A percentile compares a stretch with the other conserved stretches of the same genome.
These are phyloP conservation scores for Diaporthe nobilis DNA, from an alignment of 2,329 filamentous ascomycete genomes.

Conservation along the genomic window DNA sequence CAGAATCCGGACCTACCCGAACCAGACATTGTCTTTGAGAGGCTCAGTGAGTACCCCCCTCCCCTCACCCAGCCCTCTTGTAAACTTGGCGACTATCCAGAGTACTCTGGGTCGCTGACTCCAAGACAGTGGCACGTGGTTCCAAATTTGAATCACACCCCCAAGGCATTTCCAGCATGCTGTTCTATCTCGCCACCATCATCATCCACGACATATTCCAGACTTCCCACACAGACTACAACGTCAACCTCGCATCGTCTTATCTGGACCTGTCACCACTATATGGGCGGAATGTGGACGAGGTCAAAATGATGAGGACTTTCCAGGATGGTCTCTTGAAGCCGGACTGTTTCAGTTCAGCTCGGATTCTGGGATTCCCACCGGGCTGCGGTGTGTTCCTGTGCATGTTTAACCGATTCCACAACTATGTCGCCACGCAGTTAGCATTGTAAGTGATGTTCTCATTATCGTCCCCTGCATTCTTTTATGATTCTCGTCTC, in stretches of 20 bases:
- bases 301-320: constrained; percentile 49
- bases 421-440: constrained; percentile 71
- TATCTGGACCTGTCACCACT: constrained; percentile 82
- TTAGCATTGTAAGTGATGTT: constrained; percentile 3
- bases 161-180: constrained; percentile 76
- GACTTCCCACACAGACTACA: constrained; percentile 73
- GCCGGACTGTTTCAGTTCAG: constrained; percentile 78
- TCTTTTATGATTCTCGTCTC: neutral
- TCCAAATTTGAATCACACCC: constrained; percentile 71
- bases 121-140: constrained; percentile 58
- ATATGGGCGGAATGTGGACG: constrained; percentile 77
- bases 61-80: too few relatives aligned
- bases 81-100: neutral
- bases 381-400: constrained; percentile 77
- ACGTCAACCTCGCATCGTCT: constrained; percentile 77
- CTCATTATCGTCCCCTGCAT: neutral
- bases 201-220: constrained; percentile 74
- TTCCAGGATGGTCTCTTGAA: constrained; percentile 74
- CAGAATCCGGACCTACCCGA: constrained; percentile 72
- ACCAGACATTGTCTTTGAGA: constrained; percentile 76
- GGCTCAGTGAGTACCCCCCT: constrained; percentile 54
- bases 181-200: constrained; percentile 82
- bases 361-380: constrained; percentile 75
- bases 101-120: neutral
- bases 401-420: constrained; percentile 78